Evolutionary conservation across 139 green algal species (phyloP), one percentile per base, ranked within the genome.

Genomic region (Astrephomene gubernaculifera): DNA sequence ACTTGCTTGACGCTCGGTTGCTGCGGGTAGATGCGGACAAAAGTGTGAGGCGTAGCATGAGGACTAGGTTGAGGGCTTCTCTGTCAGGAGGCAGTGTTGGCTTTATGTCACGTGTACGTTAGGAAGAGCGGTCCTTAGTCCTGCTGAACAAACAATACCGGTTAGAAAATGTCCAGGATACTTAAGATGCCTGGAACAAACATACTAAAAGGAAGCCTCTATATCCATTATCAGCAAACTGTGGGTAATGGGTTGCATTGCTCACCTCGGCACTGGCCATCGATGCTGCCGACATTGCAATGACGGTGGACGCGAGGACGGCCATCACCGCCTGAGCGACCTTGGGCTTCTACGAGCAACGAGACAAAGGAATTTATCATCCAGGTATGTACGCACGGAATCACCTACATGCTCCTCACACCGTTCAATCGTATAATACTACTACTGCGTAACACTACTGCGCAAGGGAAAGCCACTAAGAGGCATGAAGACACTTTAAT

Each of bases 1-100:
- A 60, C 75, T 38, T 82, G 54, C 75, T 82, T 82, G 57, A 82
- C 75, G 75, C 45, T 52, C 4, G 71, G 45, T 45, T 80, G 45
- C n/a, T n/a, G n/a, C n/a, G n/a, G n/a, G n/a, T n/a, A n/a, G n/a
- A n/a, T n/a, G n/a, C n/a, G n/a, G n/a, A n/a, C n/a, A n/a, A n/a
- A n/a, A n/a, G n/a, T n/a, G n/a, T n/a, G n/a, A n/a, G n/a, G n/a
- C n/a, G n/a, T n/a, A n/a, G n/a, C n/a, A n/a, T n/a, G n/a, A n/a
- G n/a, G n/a, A n/a, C n/a, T n/a, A n/a, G n/a, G n/a, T n/a, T n/a
- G n/a, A n/a, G n/a, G n/a, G n/a, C n/a, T n/a, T n/a, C n/a, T n/a
- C n/a, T n/a, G n/a, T n/a, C n/a, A n/a, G n/a, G n/a, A n/a, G n/a
- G n/a, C n/a, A n/a, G n/a, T n/a, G n/a, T n/a, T n/a, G n/a, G n/a